These are phyloP conservation scores for Gnomoniopsis sp. DNA, from an alignment of 2,329 filamentous ascomycete genomes.

Conservation along the genomic window DNA sequence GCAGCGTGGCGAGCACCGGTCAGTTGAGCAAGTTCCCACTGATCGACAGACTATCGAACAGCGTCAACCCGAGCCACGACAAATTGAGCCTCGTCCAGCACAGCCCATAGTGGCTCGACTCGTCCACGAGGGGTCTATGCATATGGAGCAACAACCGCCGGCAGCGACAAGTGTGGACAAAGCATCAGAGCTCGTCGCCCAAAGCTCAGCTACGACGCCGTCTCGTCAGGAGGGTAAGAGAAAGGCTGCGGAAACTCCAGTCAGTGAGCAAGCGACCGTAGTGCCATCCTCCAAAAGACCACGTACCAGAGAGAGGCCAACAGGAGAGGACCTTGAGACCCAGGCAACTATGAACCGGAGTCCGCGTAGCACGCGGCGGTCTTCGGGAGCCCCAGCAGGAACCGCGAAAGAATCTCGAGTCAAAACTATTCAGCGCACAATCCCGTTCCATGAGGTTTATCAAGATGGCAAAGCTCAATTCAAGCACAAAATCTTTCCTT, in stretches of 20 bases:
- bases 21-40: neutral
- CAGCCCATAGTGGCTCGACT: neutral
- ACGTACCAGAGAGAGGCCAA: constrained; percentile 8
- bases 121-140: neutral
- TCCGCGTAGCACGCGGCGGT: neutral
- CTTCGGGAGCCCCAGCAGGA: neutral
- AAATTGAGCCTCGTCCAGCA: neutral
- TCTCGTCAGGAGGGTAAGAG: constrained; percentile 13
- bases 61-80: neutral
- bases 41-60: neutral
- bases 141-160: neutral
- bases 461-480: constrained; percentile 29
- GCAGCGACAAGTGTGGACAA: neutral
- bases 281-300: constrained; percentile 8
- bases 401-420: neutral
- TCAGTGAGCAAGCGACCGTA: neutral
- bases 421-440: constrained; percentile 18
- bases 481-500: constrained; percentile 33
- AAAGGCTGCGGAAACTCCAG: constrained; percentile 8
- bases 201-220: neutral
- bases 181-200: neutral
- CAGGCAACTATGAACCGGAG: neutral
- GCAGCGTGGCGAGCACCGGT: neutral
- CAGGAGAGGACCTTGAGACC: neutral
- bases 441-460: constrained; percentile 34